phyloP scores from a whole-genome alignment of 2,329 filamentous ascomycete species.

The Phialemonium atrogriseum region DNA sequence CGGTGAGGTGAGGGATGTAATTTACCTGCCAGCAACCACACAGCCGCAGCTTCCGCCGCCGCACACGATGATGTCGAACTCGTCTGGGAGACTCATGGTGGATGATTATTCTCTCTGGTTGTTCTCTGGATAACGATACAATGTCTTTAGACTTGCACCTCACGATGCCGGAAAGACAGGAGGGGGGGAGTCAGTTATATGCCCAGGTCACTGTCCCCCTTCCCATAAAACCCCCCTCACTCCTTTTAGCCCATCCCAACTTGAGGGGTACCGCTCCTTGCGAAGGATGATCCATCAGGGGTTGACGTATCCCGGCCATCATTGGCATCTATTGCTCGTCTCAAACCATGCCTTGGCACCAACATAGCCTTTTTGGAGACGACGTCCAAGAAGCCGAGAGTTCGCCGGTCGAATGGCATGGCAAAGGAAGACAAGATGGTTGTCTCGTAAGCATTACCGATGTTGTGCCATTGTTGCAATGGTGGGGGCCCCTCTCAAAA shows the following conservation, averaged over 20 bases:
- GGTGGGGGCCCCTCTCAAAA: slow-evolving; percentile 2
- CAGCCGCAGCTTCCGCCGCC: slow-evolving; percentile 63
- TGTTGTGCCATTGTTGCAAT: slow-evolving; percentile 1
- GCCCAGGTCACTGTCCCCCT: not conserved
- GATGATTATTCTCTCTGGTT: too few relatives aligned
- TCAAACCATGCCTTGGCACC: not conserved
- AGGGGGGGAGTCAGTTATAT: slow-evolving; percentile 1
- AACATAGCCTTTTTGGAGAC: slow-evolving; percentile 1
- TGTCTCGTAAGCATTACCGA: not conserved
- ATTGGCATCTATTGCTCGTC: not conserved
- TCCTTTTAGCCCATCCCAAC: too few relatives aligned
- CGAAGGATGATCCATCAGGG: not conserved
- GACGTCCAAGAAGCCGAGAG: slow-evolving; percentile 1
- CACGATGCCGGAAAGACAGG: not conserved
- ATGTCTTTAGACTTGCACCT: too few relatives aligned
- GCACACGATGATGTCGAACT: slow-evolving; percentile 74
- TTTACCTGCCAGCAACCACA: slow-evolving; percentile 48
- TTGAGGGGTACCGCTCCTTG: not conserved
- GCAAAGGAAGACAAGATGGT: not conserved
- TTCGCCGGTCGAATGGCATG: slow-evolving; percentile 1
- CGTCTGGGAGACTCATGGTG: slow-evolving; percentile 47
- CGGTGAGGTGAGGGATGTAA: slow-evolving; percentile 6
- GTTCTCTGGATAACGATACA: too few relatives aligned
- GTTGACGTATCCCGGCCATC: not conserved
- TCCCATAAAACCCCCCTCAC: too few relatives aligned